Percentiles rank a stretch among this genome's conserved stretches.
Conservation (phyloP, 768 basidiomycete genomes). For the Lactarius psammicola region DNA sequence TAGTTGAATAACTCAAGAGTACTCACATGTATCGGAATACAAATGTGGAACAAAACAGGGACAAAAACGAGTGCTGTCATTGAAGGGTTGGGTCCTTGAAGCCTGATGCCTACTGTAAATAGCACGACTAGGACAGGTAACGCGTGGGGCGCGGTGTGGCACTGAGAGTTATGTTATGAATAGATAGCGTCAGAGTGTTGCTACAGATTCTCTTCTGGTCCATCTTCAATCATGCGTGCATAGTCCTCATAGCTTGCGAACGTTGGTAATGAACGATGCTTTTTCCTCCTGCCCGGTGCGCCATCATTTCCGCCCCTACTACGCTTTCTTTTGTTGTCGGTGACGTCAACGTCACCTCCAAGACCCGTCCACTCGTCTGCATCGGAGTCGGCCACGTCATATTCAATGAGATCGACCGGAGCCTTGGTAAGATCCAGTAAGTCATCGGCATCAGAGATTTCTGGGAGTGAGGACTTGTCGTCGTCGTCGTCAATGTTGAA, state of each 20-base stretch:
- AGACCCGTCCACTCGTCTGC: slow-evolving; percentile 60
- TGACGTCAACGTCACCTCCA: slow-evolving; percentile 28
- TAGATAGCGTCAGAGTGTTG: neutral
- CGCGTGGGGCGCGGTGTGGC: too few species aligned
- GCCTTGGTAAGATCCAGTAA: slow-evolving; percentile 56
- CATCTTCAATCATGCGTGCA: slow-evolving; percentile 79
- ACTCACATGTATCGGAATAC: too few species aligned
- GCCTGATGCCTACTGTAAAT: too few species aligned
- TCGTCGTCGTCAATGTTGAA: slow-evolving; percentile 21
- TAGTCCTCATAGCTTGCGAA: slow-evolving; percentile 90
- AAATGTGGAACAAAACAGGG: too few species aligned
- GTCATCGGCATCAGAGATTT: slow-evolving; percentile 76
- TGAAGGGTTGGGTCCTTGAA: too few species aligned
- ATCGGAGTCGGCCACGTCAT: slow-evolving; percentile 51
- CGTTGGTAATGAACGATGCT: slow-evolving; percentile 63
- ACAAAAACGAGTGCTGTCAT: too few species aligned
- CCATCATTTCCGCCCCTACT: slow-evolving; percentile 43
- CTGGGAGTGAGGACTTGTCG: slow-evolving; percentile 53
- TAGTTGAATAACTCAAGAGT: too few species aligned
- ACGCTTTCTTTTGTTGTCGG: slow-evolving; percentile 42
- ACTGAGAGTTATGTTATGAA: neutral
- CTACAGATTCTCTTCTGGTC: slow-evolving; percentile 63
- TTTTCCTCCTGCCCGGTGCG: slow-evolving; percentile 58
- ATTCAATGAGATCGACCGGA: slow-evolving; percentile 58
- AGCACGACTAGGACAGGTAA: too few species aligned